Conservation (phyloP, 306 rosid genomes). For the Abrus precatorius region DNA sequence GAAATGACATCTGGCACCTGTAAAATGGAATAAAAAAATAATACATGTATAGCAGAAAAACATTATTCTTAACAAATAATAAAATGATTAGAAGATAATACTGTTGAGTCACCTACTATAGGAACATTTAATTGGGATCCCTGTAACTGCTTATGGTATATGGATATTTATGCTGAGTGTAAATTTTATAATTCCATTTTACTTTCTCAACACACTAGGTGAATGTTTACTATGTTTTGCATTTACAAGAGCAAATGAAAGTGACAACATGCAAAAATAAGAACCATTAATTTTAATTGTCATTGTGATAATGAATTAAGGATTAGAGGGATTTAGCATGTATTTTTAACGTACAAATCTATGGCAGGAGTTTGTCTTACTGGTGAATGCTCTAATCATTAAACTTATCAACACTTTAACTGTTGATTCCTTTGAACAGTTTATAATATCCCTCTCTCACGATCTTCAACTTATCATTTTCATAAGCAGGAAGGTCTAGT, state of each 20-base stretch:
- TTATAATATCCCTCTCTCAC: too few relatives aligned
- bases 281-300: conserved; percentile 4
- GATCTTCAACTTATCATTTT: conserved; percentile 47
- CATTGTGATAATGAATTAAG: conserved; percentile 7
- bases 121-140: conserved; percentile 21
- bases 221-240: conserved; percentile 18
- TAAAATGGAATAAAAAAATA: conserved; percentile 32
- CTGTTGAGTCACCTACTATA: neutral
- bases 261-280: conserved; percentile 12
- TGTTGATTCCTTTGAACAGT: conserved; percentile 32
- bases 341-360: conserved; percentile 4
- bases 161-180: conserved; percentile 16
- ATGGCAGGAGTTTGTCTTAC: conserved; percentile 19
- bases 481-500: conserved; percentile 71
- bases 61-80: conserved; percentile 3
- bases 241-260: conserved; percentile 23
- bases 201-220: neutral
- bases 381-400: conserved; percentile 36
- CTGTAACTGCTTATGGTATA: conserved; percentile 12
- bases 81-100: conserved; percentile 2
- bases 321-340: conserved; percentile 32
- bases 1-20: conserved; percentile 33
- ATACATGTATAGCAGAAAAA: neutral
- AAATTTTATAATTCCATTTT: conserved; percentile 28
- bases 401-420: conserved; percentile 21